A percentile compares a stretch with the other conserved stretches of the same genome.
phyloP scores from a whole-genome alignment of 257 asterid genomes.

The Lycium barbarum region DNA sequence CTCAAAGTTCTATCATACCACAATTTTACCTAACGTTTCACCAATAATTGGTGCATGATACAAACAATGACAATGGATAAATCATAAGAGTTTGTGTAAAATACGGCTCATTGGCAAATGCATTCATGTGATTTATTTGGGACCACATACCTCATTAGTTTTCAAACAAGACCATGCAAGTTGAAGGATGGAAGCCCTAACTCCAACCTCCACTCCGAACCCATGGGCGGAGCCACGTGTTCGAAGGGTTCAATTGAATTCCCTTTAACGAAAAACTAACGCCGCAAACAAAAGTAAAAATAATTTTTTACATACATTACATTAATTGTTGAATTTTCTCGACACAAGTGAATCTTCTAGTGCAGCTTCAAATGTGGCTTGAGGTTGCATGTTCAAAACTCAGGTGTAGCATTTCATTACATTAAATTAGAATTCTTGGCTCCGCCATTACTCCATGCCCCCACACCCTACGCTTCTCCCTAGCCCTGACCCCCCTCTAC shows the following conservation, averaged over 20 bases:
- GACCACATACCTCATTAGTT: slow-evolving; percentile 16
- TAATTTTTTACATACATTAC: too few species aligned
- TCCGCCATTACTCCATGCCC: neutral
- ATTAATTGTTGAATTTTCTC: neutral
- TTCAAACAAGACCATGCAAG: neutral
- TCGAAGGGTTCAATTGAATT: too few species aligned
- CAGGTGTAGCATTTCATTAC: neutral
- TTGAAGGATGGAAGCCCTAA: neutral
- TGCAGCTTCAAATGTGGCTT: too few species aligned
- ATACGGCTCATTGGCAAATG: neutral
- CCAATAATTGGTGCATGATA: slow-evolving; percentile 22
- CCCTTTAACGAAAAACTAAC: too few species aligned
- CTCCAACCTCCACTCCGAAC: too few species aligned
- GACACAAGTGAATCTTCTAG: neutral
- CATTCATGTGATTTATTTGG: slow-evolving; percentile 19
- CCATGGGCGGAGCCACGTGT: too few species aligned
- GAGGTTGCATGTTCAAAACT: neutral
- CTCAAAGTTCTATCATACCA: neutral
- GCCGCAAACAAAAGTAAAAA: too few species aligned
- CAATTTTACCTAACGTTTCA: neutral
- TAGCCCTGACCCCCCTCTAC: neutral
- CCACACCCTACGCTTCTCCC: too few species aligned
- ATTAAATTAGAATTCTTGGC: neutral
- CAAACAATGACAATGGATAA: neutral
- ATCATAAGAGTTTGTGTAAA: neutral